Evolutionary conservation across 2,329 filamentous ascomycete species (phyloP).

Genomic region (Colletotrichum tropicicola): DNA sequence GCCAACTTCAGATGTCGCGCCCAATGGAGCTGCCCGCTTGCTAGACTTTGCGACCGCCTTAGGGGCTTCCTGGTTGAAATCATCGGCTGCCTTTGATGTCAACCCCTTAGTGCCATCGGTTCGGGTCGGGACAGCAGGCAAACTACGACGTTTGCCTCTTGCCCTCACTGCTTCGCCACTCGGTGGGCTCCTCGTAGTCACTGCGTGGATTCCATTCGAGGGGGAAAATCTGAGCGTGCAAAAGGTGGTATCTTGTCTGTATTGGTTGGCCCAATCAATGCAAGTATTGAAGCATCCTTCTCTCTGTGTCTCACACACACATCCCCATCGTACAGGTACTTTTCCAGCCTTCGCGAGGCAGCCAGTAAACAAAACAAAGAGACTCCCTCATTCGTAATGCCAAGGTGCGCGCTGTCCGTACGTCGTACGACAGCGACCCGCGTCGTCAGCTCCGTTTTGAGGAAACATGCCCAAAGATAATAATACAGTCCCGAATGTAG

Average conservation of each 20-base stretch:
- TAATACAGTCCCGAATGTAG: constrained; percentile 14
- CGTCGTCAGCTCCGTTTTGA: constrained; percentile 1
- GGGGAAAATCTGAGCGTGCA: not conserved
- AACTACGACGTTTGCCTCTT: not conserved
- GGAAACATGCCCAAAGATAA: constrained; percentile 15
- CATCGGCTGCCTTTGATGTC: not conserved
- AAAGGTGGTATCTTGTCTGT: constrained; percentile 22
- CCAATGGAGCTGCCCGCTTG: not conserved
- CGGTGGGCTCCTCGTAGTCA: not conserved
- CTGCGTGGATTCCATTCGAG: not conserved
- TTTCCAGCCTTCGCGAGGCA: not conserved
- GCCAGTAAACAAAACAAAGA: constrained; percentile 5
- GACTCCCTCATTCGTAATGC: not conserved
- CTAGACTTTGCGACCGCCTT: constrained; percentile 15
- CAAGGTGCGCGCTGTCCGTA: constrained; percentile 1
- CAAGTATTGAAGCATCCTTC: constrained; percentile 1
- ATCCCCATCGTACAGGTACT: constrained; percentile 21
- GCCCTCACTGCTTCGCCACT: not conserved
- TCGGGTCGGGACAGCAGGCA: not conserved
- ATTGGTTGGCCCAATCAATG: constrained; percentile 2
- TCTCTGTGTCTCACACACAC: not conserved
- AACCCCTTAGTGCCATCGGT: not conserved
- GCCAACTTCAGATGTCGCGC: not conserved
- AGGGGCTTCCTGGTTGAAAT: not conserved
- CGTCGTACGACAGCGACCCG: constrained; percentile 1